Evolutionary conservation across 495 filamentous ascomycete species (phyloP).

Genomic region (Parathielavia hyrcaniae): DNA sequence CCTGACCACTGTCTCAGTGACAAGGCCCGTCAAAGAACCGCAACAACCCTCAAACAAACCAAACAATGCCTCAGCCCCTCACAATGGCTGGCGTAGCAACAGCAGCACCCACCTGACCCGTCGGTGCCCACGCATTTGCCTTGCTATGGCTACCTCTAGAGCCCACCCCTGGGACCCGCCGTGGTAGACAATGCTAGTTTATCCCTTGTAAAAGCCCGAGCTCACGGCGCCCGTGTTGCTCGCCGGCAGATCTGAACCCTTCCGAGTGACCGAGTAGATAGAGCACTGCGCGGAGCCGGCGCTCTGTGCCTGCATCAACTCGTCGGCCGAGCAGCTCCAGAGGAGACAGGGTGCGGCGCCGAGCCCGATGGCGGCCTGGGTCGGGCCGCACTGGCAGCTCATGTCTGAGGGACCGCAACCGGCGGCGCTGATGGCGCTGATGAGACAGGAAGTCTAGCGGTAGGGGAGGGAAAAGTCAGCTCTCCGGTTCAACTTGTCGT

Average conservation of each 20-base stretch:
- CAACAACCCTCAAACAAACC: slow-evolving; percentile 16
- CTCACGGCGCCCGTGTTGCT: not conserved
- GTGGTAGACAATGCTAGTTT: not conserved
- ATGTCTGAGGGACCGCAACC: slow-evolving; percentile 25
- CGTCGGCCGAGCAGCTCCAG: slow-evolving; percentile 11
- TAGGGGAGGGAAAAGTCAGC: too few species aligned
- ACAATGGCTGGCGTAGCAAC: slow-evolving; percentile 4
- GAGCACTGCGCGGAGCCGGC: slow-evolving; percentile 25
- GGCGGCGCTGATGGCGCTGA: slow-evolving; percentile 25
- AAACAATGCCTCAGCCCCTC: slow-evolving; percentile 6
- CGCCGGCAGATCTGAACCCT: not conserved
- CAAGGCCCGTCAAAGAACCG: slow-evolving; percentile 3
- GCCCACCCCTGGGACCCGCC: not conserved
- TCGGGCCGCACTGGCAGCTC: slow-evolving; percentile 29
- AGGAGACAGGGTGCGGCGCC: slow-evolving; percentile 25
- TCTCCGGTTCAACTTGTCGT: too few species aligned
- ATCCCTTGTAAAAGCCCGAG: not conserved
- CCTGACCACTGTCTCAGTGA: not conserved
- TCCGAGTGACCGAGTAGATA: slow-evolving; percentile 14
- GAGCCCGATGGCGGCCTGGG: slow-evolving; percentile 17
- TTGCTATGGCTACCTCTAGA: not conserved
- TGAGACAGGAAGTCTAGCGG: slow-evolving; percentile 25
- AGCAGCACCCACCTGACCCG: not conserved
- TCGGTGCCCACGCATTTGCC: not conserved
- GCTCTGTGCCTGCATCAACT: slow-evolving; percentile 23